Percentiles rank a stretch among this genome's conserved stretches.
Conservation (phyloP, 805 yeast genomes). For the Scheffersomyces lignosus region DNA sequence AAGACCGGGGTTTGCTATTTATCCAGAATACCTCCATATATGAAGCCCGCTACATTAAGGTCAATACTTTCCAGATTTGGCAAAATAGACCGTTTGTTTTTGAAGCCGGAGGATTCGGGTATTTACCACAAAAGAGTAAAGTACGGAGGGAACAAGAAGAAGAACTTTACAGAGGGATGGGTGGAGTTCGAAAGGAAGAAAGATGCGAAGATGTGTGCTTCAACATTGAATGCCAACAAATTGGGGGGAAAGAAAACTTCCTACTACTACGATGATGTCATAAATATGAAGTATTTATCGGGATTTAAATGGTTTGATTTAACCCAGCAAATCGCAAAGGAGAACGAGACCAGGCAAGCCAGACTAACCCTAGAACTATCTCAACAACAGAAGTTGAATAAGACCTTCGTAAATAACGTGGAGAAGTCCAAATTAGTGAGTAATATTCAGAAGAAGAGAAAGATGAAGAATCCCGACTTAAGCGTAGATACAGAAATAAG, state of each 20-base stretch:
- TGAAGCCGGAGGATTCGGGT: constrained; percentile 80
- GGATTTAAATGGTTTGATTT: constrained; percentile 95
- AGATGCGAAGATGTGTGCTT: constrained; percentile 87
- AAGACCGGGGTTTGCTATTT: constrained; percentile 92
- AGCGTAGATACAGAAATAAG: constrained; percentile 31
- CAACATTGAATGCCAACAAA: constrained; percentile 81
- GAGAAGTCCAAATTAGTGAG: constrained; percentile 82
- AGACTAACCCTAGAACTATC: constrained; percentile 85
- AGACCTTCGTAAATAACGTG: constrained; percentile 77
- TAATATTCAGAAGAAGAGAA: constrained; percentile 57
- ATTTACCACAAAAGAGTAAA: constrained; percentile 68
- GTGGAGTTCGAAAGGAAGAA: constrained; percentile 82
- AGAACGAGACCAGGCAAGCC: constrained; percentile 84
- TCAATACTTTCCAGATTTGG: constrained; percentile 84
- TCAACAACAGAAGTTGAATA: constrained; percentile 85
- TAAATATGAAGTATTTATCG: constrained; percentile 85
- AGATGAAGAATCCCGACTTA: constrained; percentile 17
- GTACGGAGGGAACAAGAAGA: constrained; percentile 89
- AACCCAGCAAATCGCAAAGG: constrained; percentile 89
- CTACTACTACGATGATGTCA: constrained; percentile 90
- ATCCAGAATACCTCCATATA: constrained; percentile 90
- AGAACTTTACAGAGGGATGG: constrained; percentile 94
- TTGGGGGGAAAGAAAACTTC: constrained; percentile 91
- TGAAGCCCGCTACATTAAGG: constrained; percentile 91
- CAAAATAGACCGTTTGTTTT: constrained; percentile 77